Evolutionary conservation across 1,284 basidiomycete genomes (phyloP).

Genomic region (Anthracocystis walkeri): DNA sequence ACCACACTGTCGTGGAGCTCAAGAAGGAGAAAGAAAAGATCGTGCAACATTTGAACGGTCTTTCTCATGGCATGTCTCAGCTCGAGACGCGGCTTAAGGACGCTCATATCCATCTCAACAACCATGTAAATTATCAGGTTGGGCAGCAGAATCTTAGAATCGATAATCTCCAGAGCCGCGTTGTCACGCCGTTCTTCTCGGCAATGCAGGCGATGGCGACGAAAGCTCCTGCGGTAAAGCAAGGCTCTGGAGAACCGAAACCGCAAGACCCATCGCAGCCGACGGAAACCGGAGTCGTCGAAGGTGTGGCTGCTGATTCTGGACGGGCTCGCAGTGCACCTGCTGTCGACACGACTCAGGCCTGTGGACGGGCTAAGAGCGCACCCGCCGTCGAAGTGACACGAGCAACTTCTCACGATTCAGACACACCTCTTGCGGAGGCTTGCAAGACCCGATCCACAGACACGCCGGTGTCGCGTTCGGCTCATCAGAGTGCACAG

Average conservation of each 20-base stretch:
- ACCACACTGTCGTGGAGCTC: background rate
- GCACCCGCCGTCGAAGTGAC: background rate
- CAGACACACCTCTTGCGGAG: constrained; percentile 11
- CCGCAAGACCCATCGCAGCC: background rate
- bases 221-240: background rate
- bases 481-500: background rate
- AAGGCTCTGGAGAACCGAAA: background rate
- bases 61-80: background rate
- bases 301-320: background rate
- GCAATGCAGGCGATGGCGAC: background rate
- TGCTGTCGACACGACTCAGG: background rate
- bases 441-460: background rate
- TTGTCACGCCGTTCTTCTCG: constrained; percentile 7
- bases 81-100: constrained; percentile 5
- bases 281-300: background rate
- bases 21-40: background rate
- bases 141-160: constrained; percentile 5
- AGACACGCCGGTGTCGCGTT: background rate
- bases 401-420: constrained; percentile 5
- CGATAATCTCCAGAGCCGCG: constrained; percentile 5
- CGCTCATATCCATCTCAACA: constrained; percentile 17
- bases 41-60: background rate
- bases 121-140: background rate
- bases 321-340: background rate
- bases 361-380: background rate